Percentiles rank a stretch among this genome's conserved stretches.
Evolutionary conservation across 495 filamentous ascomycete species (phyloP).

Genomic region (Penicillium daleae): DNA sequence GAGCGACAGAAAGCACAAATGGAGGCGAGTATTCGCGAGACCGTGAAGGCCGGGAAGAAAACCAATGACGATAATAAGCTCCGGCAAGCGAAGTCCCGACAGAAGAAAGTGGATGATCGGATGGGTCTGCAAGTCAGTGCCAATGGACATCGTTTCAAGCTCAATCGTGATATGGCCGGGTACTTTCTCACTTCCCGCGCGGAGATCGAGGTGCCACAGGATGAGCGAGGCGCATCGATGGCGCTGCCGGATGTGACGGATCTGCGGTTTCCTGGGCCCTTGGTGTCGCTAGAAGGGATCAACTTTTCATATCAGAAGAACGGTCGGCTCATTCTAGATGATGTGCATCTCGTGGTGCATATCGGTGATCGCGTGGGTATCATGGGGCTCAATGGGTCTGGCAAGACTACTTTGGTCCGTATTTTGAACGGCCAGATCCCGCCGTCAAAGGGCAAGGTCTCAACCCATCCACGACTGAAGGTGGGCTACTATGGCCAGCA

Average conservation of each 20-base stretch:
- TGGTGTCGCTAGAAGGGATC: slow-evolving; percentile 70
- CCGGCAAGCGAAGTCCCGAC: slow-evolving; percentile 73
- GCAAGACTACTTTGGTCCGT: slow-evolving; percentile 71
- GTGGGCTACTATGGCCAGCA: slow-evolving; percentile 80
- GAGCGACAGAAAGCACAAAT: slow-evolving; percentile 78
- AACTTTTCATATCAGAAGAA: slow-evolving; percentile 58
- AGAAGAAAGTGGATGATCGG: slow-evolving; percentile 80
- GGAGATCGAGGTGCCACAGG: slow-evolving; percentile 70
- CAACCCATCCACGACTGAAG: slow-evolving; percentile 65
- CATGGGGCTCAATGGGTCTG: slow-evolving; percentile 72
- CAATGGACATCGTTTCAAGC: slow-evolving; percentile 74
- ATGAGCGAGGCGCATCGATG: slow-evolving; percentile 63
- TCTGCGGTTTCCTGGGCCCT: slow-evolving; percentile 71
- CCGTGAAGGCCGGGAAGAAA: slow-evolving; percentile 68
- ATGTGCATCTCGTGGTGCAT: slow-evolving; percentile 66
- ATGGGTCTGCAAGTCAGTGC: slow-evolving; percentile 73
- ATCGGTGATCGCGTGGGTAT: slow-evolving; percentile 73
- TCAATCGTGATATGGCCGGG: slow-evolving; percentile 71
- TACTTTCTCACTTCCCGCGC: slow-evolving; percentile 58
- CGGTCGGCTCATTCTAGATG: slow-evolving; percentile 50
- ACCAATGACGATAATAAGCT: slow-evolving; percentile 80
- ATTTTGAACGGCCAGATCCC: slow-evolving; percentile 50
- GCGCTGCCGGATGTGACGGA: slow-evolving; percentile 62
- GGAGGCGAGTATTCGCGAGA: slow-evolving; percentile 72
- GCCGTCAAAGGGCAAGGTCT: slow-evolving; percentile 57